Base-by-base conservation (phyloP, 164 flowering plant species). In the Dillenia turbinata region DNA sequence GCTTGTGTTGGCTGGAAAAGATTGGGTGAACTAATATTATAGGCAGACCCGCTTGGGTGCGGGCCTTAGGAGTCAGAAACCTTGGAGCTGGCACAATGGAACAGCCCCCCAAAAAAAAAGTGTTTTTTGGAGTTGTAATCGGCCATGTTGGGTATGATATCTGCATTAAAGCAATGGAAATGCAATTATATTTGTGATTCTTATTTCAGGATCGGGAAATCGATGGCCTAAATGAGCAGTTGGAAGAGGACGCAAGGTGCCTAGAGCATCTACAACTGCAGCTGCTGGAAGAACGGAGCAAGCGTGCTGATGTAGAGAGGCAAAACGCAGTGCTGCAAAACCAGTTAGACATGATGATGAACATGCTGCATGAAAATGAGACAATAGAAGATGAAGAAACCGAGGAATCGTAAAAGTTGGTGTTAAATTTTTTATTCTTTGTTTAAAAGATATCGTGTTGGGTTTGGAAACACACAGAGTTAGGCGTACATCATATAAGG, bases 191-290 rank as follows among this genome's bases (percentile, higher is more conserved):
- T 33, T 7, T 50, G 54, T 26, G 47, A 13, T 54, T 57, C 47
- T 63, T 52, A 10, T 50, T 77, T 66, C 80, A 92, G 98, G 98
- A 92, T 54, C 69, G 93, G 53, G 98, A 89, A 68, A 92, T 92
- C 10, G 80, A 84, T 72, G 96, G 96, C 19, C 75, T 92, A 51
- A 88, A 84, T 60, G 96, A 90, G 76, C 96, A 88, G 66, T 60
- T 90, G 60, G 97, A 93, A 50, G 97, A 81, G 72, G 98, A 93
- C 66, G 75, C 92, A 0, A 69, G 77, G 44, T 78, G 78, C 69
- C 66, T 93, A 0, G 92, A 89, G 66, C 97, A 87, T 70, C 68
- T 93, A 60, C 98, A 93, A 49, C 49, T 85, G 52, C 98, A 93
- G 71, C 94, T 93, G 13, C 75, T 86, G 26, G 73, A 90, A 58